These are phyloP conservation scores for Phytophthora crassamura DNA, from an alignment of 352 stramenopile genomes.

Conservation along the genomic window DNA sequence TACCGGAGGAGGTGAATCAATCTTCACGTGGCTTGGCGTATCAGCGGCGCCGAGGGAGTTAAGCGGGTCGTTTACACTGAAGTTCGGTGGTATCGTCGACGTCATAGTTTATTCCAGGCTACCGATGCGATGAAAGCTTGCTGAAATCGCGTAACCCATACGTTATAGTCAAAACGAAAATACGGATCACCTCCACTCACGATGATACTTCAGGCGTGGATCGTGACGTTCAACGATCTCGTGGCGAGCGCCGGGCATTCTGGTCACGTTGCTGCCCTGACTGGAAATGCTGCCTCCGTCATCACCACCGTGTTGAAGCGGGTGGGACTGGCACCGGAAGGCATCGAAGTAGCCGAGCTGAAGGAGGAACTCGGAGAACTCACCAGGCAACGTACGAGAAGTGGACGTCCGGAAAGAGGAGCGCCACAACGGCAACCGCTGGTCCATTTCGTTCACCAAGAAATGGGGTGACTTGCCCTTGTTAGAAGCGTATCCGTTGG, in stretches of 20 bases:
- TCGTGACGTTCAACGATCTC: constrained; percentile 94
- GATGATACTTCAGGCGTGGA: constrained; percentile 66
- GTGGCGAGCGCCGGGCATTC: constrained; percentile 88
- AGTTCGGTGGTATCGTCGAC: constrained; percentile 56
- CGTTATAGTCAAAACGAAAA: constrained; percentile 69
- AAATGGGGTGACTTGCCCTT: constrained; percentile 94
- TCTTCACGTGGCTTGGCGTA: constrained; percentile 79
- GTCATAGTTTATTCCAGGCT: constrained; percentile 53
- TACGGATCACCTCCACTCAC: constrained; percentile 40
- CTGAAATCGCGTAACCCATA: constrained; percentile 78
- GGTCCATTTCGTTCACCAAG: constrained; percentile 96
- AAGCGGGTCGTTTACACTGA: constrained; percentile 73
- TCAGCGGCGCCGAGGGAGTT: constrained; percentile 38
- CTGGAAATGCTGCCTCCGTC: constrained; percentile 63
- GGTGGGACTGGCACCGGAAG: constrained; percentile 85
- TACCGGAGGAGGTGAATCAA: constrained; percentile 88
- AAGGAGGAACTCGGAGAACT: constrained; percentile 87
- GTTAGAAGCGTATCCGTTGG: constrained; percentile 86
- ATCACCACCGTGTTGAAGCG: constrained; percentile 66
- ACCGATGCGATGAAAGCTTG: constrained; percentile 59
- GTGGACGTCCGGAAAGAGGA: constrained; percentile 81
- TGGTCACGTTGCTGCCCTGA: constrained; percentile 58
- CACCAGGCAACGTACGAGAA: constrained; percentile 53
- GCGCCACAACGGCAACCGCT: constrained; percentile 88
- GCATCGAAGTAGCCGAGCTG: constrained; percentile 81